A percentile compares a stretch with the other conserved stretches of the same genome.
Evolutionary conservation across 2,329 filamentous ascomycete genomes (phyloP).

Genomic region (Ciborinia camelliae): DNA sequence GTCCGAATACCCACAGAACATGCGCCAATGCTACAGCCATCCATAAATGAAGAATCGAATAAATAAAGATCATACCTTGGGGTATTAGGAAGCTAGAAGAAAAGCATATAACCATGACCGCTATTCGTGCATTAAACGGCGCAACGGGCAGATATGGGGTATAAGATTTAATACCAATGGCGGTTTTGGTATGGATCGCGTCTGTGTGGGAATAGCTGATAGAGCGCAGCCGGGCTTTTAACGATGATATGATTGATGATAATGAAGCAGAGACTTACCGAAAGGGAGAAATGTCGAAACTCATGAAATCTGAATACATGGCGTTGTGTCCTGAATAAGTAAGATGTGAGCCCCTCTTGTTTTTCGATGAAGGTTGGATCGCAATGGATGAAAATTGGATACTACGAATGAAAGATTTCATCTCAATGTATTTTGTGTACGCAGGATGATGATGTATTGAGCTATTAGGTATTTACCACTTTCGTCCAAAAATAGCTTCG

Average conservation of each 20-base stretch:
- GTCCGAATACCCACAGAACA: constrained; percentile 84
- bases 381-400: not conserved
- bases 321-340: not conserved
- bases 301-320: not conserved
- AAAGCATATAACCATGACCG: constrained; percentile 18
- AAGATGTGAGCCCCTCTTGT: not conserved
- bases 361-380: not conserved
- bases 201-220: constrained; percentile 15
- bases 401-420: not conserved
- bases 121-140: constrained; percentile 24
- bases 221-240: not conserved
- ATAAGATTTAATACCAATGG: constrained; percentile 17
- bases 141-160: constrained; percentile 17
- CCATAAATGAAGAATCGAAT: constrained; percentile 21
- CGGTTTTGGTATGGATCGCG: not conserved
- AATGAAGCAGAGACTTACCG: not conserved
- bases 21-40: constrained; percentile 52
- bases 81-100: not conserved
- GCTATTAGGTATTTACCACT: not conserved
- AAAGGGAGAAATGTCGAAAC: not conserved
- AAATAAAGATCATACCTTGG: constrained; percentile 18
- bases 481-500: not conserved
- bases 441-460: not conserved
- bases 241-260: constrained; percentile 12
- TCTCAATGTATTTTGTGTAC: not conserved